Base-by-base conservation (phyloP, 2,329 filamentous ascomycete species). In the Claviceps sp. region DNA sequence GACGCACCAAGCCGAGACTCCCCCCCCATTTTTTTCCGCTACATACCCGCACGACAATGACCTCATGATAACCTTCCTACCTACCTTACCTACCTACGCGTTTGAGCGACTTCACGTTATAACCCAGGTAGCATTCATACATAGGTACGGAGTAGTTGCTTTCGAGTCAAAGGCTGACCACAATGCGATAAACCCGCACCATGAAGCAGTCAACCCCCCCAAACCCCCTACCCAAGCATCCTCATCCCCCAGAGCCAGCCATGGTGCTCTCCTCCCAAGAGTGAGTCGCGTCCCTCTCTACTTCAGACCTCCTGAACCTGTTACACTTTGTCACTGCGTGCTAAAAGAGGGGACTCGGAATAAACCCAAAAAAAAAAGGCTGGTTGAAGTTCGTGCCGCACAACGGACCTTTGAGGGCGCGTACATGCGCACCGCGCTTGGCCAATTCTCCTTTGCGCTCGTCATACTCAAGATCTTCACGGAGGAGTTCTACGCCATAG, bases 321-420 rank as follows among this genome's bases (percentile, higher is more conserved):
- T 14, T 38, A 30, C 19, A 10, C 40, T 26, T 30, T 22, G 8
- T 2, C 41, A 11, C 22, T 13, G 19, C 13, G 10, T 24, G 40
- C n/a, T 10, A 19, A 41, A n/a, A 24, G 22, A 26, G 5, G 26
- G 16, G 19, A 37, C 30, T 22, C 2, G 7, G 8, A 30, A 30
- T 7, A 45, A 45, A n/a, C n/a, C n/a, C n/a, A n/a, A 45, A 30
- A 45, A 45, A 45, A 45, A 45, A 16, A 81, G 78, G 68, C 84
- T 98, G 44, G 87, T 96, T 57, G 93, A 97, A 70, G 85, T 97
- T 58, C 87, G 93, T 57, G 93, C 93, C 13, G 88, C 91, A 11
- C 93, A 98, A 66, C 82, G 93, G 51, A 98, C 93, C 2, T 98
- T 97, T 61, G 93, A 98, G 69, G 93, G 93, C 22, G 93, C 93